Conservation (phyloP, 2,329 filamentous ascomycete species). For the Tolypocladium guangdongense region DNA sequence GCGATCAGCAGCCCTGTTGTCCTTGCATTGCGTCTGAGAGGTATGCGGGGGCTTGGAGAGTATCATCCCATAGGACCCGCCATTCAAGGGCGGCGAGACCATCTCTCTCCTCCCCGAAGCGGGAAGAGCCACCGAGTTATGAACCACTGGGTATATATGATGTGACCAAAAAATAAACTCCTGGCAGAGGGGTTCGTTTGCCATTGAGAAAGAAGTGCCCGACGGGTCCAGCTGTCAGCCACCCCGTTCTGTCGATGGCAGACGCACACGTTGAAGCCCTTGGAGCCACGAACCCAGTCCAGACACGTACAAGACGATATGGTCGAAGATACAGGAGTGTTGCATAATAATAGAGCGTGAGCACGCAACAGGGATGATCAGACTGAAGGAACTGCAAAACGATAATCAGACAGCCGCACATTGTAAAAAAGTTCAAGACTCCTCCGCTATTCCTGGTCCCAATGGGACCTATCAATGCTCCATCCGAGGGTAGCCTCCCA, state of each 20-base stretch:
- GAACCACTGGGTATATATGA: not conserved
- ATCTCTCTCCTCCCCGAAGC: not conserved
- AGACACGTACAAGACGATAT: not conserved
- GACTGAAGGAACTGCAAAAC: not conserved
- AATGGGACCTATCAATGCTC: not conserved
- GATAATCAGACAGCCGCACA: slow-evolving; percentile 2
- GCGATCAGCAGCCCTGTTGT: not conserved
- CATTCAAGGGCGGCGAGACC: not conserved
- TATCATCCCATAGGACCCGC: not conserved
- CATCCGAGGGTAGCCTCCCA: not conserved
- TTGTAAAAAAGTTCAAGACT: not conserved
- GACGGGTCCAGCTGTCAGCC: not conserved
- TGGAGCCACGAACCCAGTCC: not conserved
- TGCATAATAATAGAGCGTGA: not conserved
- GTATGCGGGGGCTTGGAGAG: not conserved
- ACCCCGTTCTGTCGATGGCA: not conserved
- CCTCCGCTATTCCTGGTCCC: not conserved
- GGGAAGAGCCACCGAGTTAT: not conserved
- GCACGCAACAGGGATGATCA: not conserved
- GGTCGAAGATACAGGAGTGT: not conserved
- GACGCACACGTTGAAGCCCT: not conserved
- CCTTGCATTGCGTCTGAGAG: not conserved
- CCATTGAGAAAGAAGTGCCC: not conserved
- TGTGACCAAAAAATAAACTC: not conserved
- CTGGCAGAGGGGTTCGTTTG: not conserved